phyloP scores from a whole-genome alignment of 2,329 filamentous ascomycete genomes.

The Colletotrichum echinochloae region DNA sequence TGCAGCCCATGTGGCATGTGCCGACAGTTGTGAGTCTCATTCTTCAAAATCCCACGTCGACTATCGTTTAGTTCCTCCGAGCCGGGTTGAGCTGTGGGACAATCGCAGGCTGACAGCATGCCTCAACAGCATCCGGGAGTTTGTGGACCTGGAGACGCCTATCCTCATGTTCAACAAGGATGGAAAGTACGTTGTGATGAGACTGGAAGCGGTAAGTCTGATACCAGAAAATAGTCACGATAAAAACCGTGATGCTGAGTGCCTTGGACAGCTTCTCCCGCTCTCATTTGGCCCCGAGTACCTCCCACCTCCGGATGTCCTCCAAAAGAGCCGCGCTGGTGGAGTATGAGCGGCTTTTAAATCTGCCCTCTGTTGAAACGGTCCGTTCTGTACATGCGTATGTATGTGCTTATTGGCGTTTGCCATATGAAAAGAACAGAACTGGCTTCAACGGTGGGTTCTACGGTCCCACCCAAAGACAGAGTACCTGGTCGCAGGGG shows the following conservation, averaged over 20 bases:
- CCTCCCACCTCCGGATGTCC: slow-evolving; percentile 56
- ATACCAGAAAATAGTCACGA: neutral
- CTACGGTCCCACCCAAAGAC: neutral
- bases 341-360: neutral
- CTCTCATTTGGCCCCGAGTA: slow-evolving; percentile 76
- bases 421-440: neutral
- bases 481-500: neutral
- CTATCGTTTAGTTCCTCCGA: neutral
- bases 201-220: slow-evolving; percentile 71
- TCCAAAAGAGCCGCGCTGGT: slow-evolving; percentile 33
- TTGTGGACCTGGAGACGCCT: slow-evolving; percentile 75
- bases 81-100: neutral
- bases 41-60: neutral
- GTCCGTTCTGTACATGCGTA: neutral
- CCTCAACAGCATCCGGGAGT: slow-evolving; percentile 78
- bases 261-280: slow-evolving; percentile 69
- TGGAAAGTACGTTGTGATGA: slow-evolving; percentile 77
- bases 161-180: slow-evolving; percentile 94
- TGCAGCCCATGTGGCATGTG: slow-evolving; percentile 95
- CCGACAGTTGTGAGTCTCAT: slow-evolving; percentile 79
- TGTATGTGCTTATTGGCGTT: neutral
- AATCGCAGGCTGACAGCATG: slow-evolving; percentile 13
- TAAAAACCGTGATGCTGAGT: neutral
- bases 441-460: neutral
- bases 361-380: neutral